Evolutionary conservation across 768 basidiomycete genomes (phyloP).

Genomic region (Infundibulicybe gibba): DNA sequence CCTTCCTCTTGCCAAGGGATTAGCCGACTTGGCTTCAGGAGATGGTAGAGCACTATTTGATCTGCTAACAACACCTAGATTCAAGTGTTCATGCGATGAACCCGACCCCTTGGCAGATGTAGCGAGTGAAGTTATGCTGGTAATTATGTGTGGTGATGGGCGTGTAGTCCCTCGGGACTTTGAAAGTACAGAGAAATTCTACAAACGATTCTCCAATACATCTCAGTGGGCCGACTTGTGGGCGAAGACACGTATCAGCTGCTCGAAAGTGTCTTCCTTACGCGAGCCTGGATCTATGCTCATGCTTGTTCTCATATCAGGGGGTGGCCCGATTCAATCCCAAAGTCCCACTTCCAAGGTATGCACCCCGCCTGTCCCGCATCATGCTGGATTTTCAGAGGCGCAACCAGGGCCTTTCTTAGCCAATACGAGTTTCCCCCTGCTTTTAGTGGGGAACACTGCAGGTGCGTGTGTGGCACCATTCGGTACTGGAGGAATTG

Average conservation of each 20-base stretch:
- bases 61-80: conserved; percentile 10
- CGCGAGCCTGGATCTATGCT: conserved; percentile 1
- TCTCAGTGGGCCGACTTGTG: conserved; percentile 29
- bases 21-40: too few relatives aligned
- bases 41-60: conserved; percentile 23
- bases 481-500: background rate
- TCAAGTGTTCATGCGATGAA: conserved; percentile 26
- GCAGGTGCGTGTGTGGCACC: too few relatives aligned
- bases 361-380: background rate
- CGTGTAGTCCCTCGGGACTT: too few relatives aligned
- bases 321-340: conserved; percentile 18
- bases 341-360: conserved; percentile 19
- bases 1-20: too few relatives aligned
- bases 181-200: too few relatives aligned
- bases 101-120: background rate
- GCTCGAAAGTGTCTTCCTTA: too few relatives aligned
- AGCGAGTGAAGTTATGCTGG: conserved; percentile 12
- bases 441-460: too few relatives aligned
- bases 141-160: conserved; percentile 33
- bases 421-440: conserved; percentile 26
- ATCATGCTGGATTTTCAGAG: background rate
- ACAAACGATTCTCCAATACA: conserved; percentile 12
- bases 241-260: too few relatives aligned
- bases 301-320: conserved; percentile 5
- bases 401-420: conserved; percentile 17